Conservation (phyloP, 208 protist genomes). For the Acanthamoeba healyi region DNA sequence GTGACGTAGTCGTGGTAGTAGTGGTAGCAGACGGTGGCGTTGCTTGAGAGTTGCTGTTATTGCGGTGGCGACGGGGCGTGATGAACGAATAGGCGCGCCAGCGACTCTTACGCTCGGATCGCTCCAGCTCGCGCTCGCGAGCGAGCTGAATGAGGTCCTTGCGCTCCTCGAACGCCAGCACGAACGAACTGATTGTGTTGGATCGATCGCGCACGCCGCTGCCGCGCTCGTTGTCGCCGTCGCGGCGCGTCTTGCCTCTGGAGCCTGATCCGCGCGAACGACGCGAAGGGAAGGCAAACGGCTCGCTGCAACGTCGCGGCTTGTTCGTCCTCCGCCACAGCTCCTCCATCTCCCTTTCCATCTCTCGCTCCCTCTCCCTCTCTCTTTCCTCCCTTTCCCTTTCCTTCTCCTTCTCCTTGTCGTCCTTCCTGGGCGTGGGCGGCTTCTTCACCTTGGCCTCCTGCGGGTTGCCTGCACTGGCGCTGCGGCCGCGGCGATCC, state of each 20-base stretch:
- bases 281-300: not conserved
- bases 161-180: conserved; percentile 53
- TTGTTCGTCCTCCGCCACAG: not conserved
- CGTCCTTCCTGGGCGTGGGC: not conserved
- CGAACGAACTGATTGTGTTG: not conserved
- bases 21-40: too few relatives aligned
- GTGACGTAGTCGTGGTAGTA: too few relatives aligned
- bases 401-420: not conserved
- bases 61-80: not conserved
- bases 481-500: not conserved
- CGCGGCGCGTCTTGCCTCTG: not conserved
- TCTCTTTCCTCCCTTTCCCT: too few relatives aligned
- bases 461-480: not conserved
- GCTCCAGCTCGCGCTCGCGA: conserved; percentile 12
- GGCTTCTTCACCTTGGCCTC: not conserved
- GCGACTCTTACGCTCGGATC: not conserved
- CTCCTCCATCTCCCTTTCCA: not conserved
- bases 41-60: not conserved
- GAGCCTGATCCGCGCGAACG: not conserved
- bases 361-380: not conserved
- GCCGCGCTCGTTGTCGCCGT: not conserved
- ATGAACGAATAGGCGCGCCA: conserved; percentile 47
- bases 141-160: conserved; percentile 28
- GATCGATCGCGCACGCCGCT: not conserved
- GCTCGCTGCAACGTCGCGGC: conserved; percentile 12